Base-by-base conservation (phyloP, 148 eudicot species). In the Nyssa sinensis region DNA sequence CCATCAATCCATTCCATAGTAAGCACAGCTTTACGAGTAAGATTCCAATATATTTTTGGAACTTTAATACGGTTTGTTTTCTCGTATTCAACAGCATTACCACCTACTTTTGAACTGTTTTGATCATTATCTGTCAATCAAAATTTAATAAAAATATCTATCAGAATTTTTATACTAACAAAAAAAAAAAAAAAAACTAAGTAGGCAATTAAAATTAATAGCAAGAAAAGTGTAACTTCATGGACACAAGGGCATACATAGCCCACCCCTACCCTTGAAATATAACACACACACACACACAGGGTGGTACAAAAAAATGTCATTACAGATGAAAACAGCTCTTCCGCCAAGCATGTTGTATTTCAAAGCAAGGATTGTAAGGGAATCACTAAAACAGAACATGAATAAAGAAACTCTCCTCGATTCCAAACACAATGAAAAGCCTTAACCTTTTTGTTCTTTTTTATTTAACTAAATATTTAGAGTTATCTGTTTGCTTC, bases 1-100 rank as follows among this genome's bases (percentile, higher is more conserved):
- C 98, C 98, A 81, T 95, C 87, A 64, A 95, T 78, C 98, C 98
- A 95, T 85, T 92, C 98, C 97, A 95, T 90, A 16, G 98, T 95
- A 39, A 95, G 93, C 74, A 95, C 97, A 55, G 85, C 89, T 80
- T 88, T 90, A 28, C 98, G 87, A 31, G 98, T 95, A 74, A 90
- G 80, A 67, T 85, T 88, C 98, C 98, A 95, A 71, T 95, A 90
- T 58, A 95, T 90, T 80, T 92, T 95, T 28, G 98, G 98, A 69
- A 90, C 92, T 81, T 83, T 95, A 35, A 95, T 76, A 70, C 84
- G 80, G 58, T 57, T 75, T 31, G 67, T 81, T 69, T 87, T 83
- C 71, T 66, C 78, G 57, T 78, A 58, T 28, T 63, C 73, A 64
- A 33, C 79, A 76, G 70, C 41, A 70, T 79, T 55, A 31, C 74